Evolutionary conservation across 2,329 filamentous ascomycete species (phyloP), one percentile per base, ranked within the genome.

Genomic region (Curvularia verruculosa): DNA sequence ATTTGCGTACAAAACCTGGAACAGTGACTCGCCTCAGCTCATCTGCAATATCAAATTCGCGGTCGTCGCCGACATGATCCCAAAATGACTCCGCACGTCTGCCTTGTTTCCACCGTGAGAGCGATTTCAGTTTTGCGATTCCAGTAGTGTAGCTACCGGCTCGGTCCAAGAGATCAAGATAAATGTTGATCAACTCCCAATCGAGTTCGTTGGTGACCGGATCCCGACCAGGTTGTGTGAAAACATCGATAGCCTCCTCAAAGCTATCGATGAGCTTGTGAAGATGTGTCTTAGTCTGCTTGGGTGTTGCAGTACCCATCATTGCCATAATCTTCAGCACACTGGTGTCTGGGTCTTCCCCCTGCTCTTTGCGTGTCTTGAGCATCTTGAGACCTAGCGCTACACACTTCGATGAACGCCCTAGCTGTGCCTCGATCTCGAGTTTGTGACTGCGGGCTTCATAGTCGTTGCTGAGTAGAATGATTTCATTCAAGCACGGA

Each of bases 111-210:
- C 92, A 96, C 54, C 96, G 84, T 21, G 89, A 85, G 15, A 96
- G 77, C 2, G 82, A 81, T 72, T 90, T 95, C 12, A 96, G 81
- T 60, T 89, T 85, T 26, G 76, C 76, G 2, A 96, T 83, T 2
- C 90, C 92, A 62, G 88, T 83, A 5, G 81, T 76, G 66, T 88
- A 89, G 52, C 85, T 82, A 36, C 84, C 83, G 9, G 86, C 77
- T 46, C 87, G 85, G 26, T 87, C 85, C 59, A 93, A 87, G 18
- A 98, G 82, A 68, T 97, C 92, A 37, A 92, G 84, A 64, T 95
- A 96, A 52, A 93, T 89, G 59, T 92, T 90, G 40, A 96, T 81
- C 73, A 98, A 90, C 51, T 89, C 87, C 94, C 94, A 99, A 47
- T 82, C 79, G 45, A 85, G 80, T 26, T 81, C 76, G 10, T 75